phyloP scores from a whole-genome alignment of 148 eudicot genomes.

The Rhododendron henanense region DNA sequence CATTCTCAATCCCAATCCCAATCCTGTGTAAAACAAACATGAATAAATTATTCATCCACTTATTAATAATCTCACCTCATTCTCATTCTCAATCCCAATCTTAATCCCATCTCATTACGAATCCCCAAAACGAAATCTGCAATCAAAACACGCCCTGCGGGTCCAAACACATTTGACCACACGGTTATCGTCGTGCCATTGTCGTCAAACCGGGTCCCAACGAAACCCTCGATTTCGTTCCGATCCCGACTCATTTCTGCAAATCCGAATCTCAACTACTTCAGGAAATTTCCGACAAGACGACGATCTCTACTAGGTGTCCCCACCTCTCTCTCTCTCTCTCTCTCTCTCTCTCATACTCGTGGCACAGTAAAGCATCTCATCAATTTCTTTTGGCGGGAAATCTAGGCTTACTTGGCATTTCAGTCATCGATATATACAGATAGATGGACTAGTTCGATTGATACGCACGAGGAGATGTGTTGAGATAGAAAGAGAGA shows the following conservation, averaged over 20 bases:
- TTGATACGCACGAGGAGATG: slow-evolving; percentile 1
- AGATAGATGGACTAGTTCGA: neutral
- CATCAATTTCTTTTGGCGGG: slow-evolving; percentile 9
- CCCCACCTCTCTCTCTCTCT: neutral
- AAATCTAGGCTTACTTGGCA: slow-evolving; percentile 7
- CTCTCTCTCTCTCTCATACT: neutral
- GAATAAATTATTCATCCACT: too few species aligned
- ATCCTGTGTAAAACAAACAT: too few species aligned
- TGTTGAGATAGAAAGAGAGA: neutral
- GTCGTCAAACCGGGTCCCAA: neutral
- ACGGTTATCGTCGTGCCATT: neutral
- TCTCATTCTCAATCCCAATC: too few species aligned
- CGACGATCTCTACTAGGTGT: neutral
- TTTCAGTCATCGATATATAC: neutral
- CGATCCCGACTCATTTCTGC: neutral
- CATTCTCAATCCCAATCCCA: too few species aligned
- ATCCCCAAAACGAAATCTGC: too few species aligned
- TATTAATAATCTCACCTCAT: too few species aligned
- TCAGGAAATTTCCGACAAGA: neutral
- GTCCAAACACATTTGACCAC: too few species aligned
- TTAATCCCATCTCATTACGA: too few species aligned
- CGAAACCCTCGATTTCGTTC: neutral
- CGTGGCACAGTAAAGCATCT: neutral
- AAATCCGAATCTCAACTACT: neutral
- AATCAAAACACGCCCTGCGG: too few species aligned